phyloP scores from a whole-genome alignment of 2,329 filamentous ascomycete species.

The Plenodomus biglobosus region DNA sequence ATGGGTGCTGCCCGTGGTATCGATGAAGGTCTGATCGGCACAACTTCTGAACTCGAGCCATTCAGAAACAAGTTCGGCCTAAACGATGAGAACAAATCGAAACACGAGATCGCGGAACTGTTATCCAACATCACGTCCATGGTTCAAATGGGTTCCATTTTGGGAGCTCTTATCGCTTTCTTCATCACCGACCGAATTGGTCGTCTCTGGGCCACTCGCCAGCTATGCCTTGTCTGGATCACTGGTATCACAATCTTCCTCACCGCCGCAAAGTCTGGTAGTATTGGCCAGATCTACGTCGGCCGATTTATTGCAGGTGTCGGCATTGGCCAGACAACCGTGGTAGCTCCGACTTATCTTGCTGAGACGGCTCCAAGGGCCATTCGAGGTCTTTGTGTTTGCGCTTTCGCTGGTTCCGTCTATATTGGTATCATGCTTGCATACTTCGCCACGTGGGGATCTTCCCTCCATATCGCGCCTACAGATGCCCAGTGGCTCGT shows the following conservation, averaged over 20 bases:
- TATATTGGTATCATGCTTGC: slow-evolving; percentile 78
- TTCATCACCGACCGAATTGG: slow-evolving; percentile 51
- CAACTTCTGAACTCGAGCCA: slow-evolving; percentile 54
- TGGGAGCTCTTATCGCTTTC: slow-evolving; percentile 65
- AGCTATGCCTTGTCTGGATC: slow-evolving; percentile 47
- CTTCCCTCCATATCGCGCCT: slow-evolving; percentile 54
- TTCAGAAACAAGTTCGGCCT: slow-evolving; percentile 45
- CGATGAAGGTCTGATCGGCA: slow-evolving; percentile 78
- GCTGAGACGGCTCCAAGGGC: slow-evolving; percentile 71
- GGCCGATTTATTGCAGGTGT: slow-evolving; percentile 67
- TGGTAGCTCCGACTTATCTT: slow-evolving; percentile 71
- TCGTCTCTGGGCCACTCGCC: slow-evolving; percentile 48
- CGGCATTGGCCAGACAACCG: slow-evolving; percentile 67
- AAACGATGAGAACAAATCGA: slow-evolving; percentile 29
- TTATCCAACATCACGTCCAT: slow-evolving; percentile 72
- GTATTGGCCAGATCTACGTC: slow-evolving; percentile 58
- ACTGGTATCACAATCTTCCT: slow-evolving; percentile 48
- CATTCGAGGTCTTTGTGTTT: slow-evolving; percentile 72
- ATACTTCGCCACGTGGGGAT: slow-evolving; percentile 68
- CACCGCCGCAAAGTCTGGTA: slow-evolving; percentile 38
- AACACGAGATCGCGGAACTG: slow-evolving; percentile 38
- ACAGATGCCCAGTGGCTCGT: slow-evolving; percentile 58
- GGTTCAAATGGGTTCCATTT: slow-evolving; percentile 78
- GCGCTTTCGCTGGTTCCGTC: slow-evolving; percentile 69
- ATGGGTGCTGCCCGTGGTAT: slow-evolving; percentile 76